phyloP scores from a whole-genome alignment of 352 stramenopile species.

The Vaucheria bursata region DNA sequence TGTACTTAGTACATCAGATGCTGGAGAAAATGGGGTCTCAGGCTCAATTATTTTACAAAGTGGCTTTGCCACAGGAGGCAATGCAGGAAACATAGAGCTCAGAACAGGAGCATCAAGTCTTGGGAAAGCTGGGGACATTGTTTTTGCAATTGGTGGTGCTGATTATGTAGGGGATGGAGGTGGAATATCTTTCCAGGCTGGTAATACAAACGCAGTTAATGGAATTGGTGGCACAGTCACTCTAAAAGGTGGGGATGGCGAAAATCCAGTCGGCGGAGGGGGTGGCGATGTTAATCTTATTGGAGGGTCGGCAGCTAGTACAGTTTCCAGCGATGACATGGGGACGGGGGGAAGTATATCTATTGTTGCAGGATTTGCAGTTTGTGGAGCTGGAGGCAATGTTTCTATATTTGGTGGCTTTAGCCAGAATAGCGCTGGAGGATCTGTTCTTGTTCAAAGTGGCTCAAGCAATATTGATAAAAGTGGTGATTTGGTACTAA shows the following conservation, averaged over 20 bases:
- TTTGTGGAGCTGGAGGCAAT: constrained; percentile 47
- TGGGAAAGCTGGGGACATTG: constrained; percentile 50
- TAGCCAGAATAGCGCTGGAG: constrained; percentile 21
- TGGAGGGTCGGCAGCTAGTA: constrained; percentile 18
- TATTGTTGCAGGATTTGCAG: constrained; percentile 35
- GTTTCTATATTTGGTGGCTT: constrained; percentile 26
- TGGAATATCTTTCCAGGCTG: constrained; percentile 44
- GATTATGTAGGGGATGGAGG: constrained; percentile 39
- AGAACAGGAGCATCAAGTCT: constrained; percentile 35
- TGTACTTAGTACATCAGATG: constrained; percentile 36
- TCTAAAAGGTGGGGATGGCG: constrained; percentile 43
- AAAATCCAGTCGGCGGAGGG: constrained; percentile 19
- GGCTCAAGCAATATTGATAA: constrained; percentile 25
- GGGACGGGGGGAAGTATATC: constrained; percentile 29
- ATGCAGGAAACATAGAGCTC: constrained; percentile 37
- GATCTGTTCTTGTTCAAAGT: constrained; percentile 23
- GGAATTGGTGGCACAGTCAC: constrained; percentile 39
- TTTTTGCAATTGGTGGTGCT: constrained; percentile 60
- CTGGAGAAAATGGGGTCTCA: constrained; percentile 33
- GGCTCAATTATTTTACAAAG: constrained; percentile 41
- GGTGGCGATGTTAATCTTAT: constrained; percentile 27
- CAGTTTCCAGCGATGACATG: constrained; percentile 11
- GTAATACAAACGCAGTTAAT: constrained; percentile 42
- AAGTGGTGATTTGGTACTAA: constrained; percentile 33
- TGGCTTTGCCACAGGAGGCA: constrained; percentile 43